phyloP scores from a whole-genome alignment of 768 basidiomycete species.

The Mycena rebaudengoi region DNA sequence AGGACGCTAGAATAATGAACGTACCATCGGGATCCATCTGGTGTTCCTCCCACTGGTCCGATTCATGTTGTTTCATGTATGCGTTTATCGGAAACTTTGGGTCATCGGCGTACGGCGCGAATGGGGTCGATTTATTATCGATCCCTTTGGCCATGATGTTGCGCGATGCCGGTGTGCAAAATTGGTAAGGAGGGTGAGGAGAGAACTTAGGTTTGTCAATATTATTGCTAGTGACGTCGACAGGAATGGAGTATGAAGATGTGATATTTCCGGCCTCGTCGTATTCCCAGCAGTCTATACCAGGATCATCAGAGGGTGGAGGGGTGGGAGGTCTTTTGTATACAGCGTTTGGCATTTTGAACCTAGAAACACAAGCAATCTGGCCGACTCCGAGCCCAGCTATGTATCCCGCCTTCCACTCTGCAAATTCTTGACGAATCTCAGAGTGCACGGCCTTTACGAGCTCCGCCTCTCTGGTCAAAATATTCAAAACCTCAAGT shows the following conservation, averaged over 20 bases:
- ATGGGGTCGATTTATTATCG: not conserved
- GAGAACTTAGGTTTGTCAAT: not conserved
- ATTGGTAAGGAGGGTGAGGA: not conserved
- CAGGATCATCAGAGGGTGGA: no score
- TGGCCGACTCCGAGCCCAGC: no score
- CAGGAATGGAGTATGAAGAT: not conserved
- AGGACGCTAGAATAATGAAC: not conserved
- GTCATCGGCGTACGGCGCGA: not conserved
- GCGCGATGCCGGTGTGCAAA: not conserved
- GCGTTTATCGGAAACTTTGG: not conserved
- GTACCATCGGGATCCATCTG: not conserved
- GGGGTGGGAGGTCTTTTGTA: no score
- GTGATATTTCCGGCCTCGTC: not conserved
- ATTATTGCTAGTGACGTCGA: not conserved
- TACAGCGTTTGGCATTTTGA: no score
- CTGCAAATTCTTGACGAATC: no score
- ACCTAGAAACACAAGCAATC: no score
- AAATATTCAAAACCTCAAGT: no score
- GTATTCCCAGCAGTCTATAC: not conserved
- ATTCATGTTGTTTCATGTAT: not conserved
- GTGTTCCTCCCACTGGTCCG: not conserved
- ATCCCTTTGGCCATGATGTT: not conserved
- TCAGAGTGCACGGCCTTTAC: no score
- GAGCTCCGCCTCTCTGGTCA: no score
- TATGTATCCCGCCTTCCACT: no score